Percentiles rank a stretch among this genome's conserved stretches.
Conservation (phyloP, 345 rosid species). For the Gossypium arboreum region DNA sequence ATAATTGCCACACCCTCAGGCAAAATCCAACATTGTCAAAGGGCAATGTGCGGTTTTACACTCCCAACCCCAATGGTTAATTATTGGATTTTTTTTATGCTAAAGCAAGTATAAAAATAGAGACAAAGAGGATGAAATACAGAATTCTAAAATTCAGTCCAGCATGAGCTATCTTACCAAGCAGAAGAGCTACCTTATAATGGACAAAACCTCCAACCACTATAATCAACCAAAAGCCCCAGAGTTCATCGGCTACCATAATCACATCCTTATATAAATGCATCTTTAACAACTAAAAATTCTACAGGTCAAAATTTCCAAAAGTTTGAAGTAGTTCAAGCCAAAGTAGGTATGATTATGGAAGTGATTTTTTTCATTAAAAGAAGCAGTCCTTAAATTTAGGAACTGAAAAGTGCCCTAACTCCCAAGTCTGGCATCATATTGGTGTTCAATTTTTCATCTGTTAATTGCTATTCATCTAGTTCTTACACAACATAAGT, state of each 20-base stretch:
- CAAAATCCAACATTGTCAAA: neutral
- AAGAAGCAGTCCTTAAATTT: neutral
- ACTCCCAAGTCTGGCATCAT: neutral
- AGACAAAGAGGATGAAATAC: neutral
- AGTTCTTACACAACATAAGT: neutral
- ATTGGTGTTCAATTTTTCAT: neutral
- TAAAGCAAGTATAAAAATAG: neutral
- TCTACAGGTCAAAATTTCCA: neutral
- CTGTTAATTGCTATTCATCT: neutral
- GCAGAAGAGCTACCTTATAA: neutral
- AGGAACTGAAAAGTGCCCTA: neutral
- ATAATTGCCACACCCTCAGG: neutral
- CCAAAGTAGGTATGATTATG: too few species aligned
- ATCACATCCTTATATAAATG: neutral
- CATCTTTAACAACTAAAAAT: neutral
- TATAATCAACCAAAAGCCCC: too few species aligned
- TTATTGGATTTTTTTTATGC: neutral
- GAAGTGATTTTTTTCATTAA: neutral
- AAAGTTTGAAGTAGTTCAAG: too few species aligned
- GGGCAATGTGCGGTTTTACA: neutral
- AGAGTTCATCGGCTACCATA: neutral
- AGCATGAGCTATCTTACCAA: neutral
- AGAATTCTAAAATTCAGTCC: neutral
- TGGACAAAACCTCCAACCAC: neutral
- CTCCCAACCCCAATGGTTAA: neutral